phyloP scores from a whole-genome alignment of 495 filamentous ascomycete species.

The Podospora bellae-mahoneyi region DNA sequence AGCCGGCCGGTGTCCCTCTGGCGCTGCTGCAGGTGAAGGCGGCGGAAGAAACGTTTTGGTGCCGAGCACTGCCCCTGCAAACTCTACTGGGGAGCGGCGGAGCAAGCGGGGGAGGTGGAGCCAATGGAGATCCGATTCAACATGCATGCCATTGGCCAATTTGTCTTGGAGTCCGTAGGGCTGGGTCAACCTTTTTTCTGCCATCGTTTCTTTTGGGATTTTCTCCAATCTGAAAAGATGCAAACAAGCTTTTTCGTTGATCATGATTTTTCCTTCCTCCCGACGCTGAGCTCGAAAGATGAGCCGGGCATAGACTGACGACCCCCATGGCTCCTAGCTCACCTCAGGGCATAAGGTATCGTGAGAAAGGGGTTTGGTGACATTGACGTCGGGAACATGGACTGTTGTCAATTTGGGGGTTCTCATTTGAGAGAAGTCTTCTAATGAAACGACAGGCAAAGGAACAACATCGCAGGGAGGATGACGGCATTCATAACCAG shows the following conservation, averaged over 20 bases:
- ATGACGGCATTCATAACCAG: background rate
- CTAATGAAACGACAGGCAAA: too few relatives aligned
- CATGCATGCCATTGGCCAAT: constrained; percentile 16
- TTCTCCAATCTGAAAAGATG: background rate
- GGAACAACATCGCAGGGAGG: background rate
- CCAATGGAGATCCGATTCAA: background rate
- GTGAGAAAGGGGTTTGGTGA: too few relatives aligned
- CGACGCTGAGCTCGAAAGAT: too few relatives aligned
- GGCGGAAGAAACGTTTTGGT: constrained; percentile 5
- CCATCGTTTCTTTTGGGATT: background rate
- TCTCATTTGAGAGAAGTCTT: too few relatives aligned
- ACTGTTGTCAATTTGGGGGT: too few relatives aligned
- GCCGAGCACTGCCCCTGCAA: constrained; percentile 21
- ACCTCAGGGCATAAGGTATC: too few relatives aligned
- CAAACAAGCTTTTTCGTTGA: background rate
- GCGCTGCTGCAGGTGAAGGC: background rate
- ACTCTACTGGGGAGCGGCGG: constrained; percentile 8
- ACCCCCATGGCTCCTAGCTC: too few relatives aligned
- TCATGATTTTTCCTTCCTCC: background rate
- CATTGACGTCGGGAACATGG: too few relatives aligned
- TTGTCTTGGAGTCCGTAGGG: constrained; percentile 2
- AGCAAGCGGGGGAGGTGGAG: constrained; percentile 15
- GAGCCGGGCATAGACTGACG: too few relatives aligned
- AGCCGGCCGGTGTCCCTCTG: background rate
- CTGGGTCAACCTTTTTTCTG: constrained; percentile 5